phyloP scores from a whole-genome alignment of 192 early-diverging fungal species.

The Coemansia javaensis region DNA sequence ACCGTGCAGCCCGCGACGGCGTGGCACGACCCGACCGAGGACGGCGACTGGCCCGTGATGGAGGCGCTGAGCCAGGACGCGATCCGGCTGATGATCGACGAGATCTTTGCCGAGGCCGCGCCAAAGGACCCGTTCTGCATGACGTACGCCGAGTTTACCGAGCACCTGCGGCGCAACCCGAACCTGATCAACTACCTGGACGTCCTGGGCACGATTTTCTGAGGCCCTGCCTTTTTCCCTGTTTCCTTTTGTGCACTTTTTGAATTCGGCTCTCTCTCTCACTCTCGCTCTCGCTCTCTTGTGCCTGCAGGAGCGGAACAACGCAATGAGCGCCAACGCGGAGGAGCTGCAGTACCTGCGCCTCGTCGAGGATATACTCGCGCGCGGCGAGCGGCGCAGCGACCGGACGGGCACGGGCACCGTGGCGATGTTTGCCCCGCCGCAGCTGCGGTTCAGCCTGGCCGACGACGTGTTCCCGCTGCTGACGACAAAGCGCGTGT shows the following conservation, averaged over 20 bases:
- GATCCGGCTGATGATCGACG: constrained; percentile 90
- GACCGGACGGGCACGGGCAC: constrained; percentile 93
- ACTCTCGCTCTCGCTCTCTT: neutral
- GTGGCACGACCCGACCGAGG: constrained; percentile 47
- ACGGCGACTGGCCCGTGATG: constrained; percentile 80
- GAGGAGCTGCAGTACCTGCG: constrained; percentile 88
- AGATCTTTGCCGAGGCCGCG: constrained; percentile 65
- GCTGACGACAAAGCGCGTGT: constrained; percentile 93
- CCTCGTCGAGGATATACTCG: constrained; percentile 68
- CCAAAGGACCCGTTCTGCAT: constrained; percentile 62
- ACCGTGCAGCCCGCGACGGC: constrained; percentile 22
- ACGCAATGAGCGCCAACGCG: constrained; percentile 4
- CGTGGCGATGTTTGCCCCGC: constrained; percentile 77
- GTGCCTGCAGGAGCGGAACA: too few relatives aligned
- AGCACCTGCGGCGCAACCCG: constrained; percentile 72
- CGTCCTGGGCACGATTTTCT: constrained; percentile 83
- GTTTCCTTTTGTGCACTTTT: neutral
- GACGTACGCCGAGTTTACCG: constrained; percentile 72
- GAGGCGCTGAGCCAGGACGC: constrained; percentile 91
- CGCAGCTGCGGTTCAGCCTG: constrained; percentile 80
- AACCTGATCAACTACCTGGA: constrained; percentile 88
- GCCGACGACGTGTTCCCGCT: constrained; percentile 73
- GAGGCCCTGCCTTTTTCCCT: neutral
- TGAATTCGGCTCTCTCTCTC: neutral
- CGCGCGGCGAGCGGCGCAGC: constrained; percentile 63